A percentile compares a stretch with the other conserved stretches of the same genome.
Evolutionary conservation across 805 yeast genomes (phyloP).

Genomic region (Candida stauntonica): DNA sequence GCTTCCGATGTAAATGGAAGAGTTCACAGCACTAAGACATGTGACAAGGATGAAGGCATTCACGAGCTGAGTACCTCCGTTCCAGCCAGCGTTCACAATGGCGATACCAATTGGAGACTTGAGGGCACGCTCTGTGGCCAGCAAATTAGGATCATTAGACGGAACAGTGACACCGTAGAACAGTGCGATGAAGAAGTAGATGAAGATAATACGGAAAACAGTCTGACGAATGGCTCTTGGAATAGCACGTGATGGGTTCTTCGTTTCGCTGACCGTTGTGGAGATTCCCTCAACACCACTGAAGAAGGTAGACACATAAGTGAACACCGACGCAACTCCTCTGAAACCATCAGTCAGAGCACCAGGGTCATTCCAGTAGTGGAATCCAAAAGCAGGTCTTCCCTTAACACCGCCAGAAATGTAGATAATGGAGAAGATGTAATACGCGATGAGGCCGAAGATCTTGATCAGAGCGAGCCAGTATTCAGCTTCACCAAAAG

Average conservation of each 20-base stretch:
- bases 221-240: slow-evolving; percentile 71
- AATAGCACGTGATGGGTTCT: slow-evolving; percentile 63
- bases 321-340: slow-evolving; percentile 55
- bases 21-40: slow-evolving; percentile 65
- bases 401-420: slow-evolving; percentile 39
- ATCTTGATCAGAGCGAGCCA: slow-evolving; percentile 49
- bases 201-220: slow-evolving; percentile 55
- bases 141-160: slow-evolving; percentile 50
- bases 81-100: slow-evolving; percentile 62
- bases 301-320: slow-evolving; percentile 69
- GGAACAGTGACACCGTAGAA: slow-evolving; percentile 70
- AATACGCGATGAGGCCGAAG: slow-evolving; percentile 44
- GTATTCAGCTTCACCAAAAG: slow-evolving; percentile 56
- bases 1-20: slow-evolving; percentile 65
- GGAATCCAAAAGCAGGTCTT: slow-evolving; percentile 32
- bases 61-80: slow-evolving; percentile 59
- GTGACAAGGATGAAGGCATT: slow-evolving; percentile 68
- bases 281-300: slow-evolving; percentile 79
- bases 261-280: slow-evolving; percentile 68
- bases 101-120: slow-evolving; percentile 73
- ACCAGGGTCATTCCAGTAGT: slow-evolving; percentile 30
- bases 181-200: slow-evolving; percentile 57
- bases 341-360: slow-evolving; percentile 43
- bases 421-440: slow-evolving; percentile 43
- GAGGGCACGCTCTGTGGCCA: slow-evolving; percentile 34